These are phyloP conservation scores for Mycoemilia scoparia DNA, from an alignment of 192 early-diverging fungal species.

Conservation along the genomic window DNA sequence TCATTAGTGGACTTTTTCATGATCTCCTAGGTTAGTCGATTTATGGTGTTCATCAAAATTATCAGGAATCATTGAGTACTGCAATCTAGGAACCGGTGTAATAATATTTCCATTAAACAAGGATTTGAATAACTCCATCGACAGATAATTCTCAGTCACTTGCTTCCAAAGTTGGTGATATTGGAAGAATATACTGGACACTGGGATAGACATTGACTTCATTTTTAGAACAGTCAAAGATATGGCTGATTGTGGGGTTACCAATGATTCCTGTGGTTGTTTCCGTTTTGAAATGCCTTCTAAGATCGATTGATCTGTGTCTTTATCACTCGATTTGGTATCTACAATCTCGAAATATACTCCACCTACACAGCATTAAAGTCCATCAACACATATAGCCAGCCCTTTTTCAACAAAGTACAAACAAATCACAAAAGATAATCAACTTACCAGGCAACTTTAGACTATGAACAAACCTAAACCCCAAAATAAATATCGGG, in stretches of 20 bases:
- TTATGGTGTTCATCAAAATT: no score
- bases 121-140: conserved; percentile 49
- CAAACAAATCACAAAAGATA: conserved; percentile 16
- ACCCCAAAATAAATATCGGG: conserved; percentile 83
- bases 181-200: conserved; percentile 75
- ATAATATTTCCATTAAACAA: conserved; percentile 67
- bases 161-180: conserved; percentile 68
- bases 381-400: conserved; percentile 18
- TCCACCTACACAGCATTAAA: conserved; percentile 20
- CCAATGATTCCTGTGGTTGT: conserved; percentile 2
- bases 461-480: conserved; percentile 69
- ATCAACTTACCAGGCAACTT: conserved; percentile 61
- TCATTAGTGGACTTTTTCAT: no score
- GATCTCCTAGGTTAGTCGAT: no score
- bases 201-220: conserved; percentile 52
- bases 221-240: conserved; percentile 21
- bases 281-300: not conserved
- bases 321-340: conserved; percentile 8
- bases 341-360: conserved; percentile 15
- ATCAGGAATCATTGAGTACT: conserved; percentile 65
- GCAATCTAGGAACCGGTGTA: conserved; percentile 55
- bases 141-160: conserved; percentile 64
- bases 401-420: no score
- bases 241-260: conserved; percentile 7
- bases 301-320: no score